Percentiles rank a stretch among this genome's conserved stretches.
Evolutionary conservation across 495 filamentous ascomycete genomes (phyloP).

Genomic region (Poronia punctata): DNA sequence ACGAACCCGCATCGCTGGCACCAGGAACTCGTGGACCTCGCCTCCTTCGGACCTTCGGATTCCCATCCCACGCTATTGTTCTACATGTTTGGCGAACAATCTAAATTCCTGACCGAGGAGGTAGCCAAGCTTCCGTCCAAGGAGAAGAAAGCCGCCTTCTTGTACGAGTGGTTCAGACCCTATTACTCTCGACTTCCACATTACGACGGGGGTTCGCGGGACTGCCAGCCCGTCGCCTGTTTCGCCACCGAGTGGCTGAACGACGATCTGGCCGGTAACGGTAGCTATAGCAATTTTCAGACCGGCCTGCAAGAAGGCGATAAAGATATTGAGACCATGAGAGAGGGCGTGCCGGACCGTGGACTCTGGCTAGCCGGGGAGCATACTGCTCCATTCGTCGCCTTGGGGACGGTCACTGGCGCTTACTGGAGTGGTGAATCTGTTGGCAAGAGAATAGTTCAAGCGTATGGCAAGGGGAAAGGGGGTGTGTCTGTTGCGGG

Average conservation of each 20-base stretch:
- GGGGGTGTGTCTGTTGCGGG: conserved; percentile 10
- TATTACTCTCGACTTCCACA: conserved; percentile 70
- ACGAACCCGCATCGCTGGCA: conserved; percentile 64
- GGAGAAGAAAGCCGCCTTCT: conserved; percentile 34
- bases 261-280: conserved; percentile 79
- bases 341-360: conserved; percentile 59
- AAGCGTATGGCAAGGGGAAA: conserved; percentile 23
- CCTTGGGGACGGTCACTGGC: conserved; percentile 78
- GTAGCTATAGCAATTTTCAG: conserved; percentile 89
- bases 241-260: conserved; percentile 73
- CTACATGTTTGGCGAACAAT: conserved; percentile 73
- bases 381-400: conserved; percentile 87
- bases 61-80: conserved; percentile 86
- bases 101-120: conserved; percentile 35
- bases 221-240: conserved; percentile 57
- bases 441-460: conserved; percentile 57
- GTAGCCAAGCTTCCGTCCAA: conserved; percentile 29
- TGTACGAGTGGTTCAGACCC: conserved; percentile 58
- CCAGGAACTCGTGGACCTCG: conserved; percentile 73
- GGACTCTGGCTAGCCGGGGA: conserved; percentile 90
- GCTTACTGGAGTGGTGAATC: conserved; percentile 90
- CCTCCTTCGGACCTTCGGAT: conserved; percentile 50
- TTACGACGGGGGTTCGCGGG: conserved; percentile 44
- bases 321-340: conserved; percentile 65
- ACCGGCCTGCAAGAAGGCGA: conserved; percentile 65